Evolutionary conservation across 305 asterid species (phyloP), one percentile per base, ranked within the genome.

Genomic region (Fraxinus angustifolia): DNA sequence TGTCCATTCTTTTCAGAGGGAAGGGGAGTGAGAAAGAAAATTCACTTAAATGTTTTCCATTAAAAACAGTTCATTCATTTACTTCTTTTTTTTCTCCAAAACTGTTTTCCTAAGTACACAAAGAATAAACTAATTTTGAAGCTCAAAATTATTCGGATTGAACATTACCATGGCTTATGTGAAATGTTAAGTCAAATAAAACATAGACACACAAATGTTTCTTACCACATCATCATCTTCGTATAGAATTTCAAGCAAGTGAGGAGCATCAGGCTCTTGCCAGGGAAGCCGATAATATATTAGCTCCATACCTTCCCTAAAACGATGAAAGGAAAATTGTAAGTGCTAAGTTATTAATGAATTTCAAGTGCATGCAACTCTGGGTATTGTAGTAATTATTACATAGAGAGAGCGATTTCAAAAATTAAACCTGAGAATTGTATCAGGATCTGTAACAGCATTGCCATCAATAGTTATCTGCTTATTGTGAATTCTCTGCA

Each of bases 221-320:
- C 71, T 82, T 88, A 95, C 99, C 97, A 96, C 81, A 82, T 94
- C 88, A 76, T 85, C 82, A 84, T 94, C 98, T 84, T 94, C 97
- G 72, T 89, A 88, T 21, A 94, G 83, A 81, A 91, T 86, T 83
- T 91, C 90, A 82, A 96, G 87, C 86, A 82, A 79, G 89, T 89
- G 83, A 3, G 99, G 97, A 19, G 97, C 95, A 83, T 94, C 92
- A 21, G 97, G 99, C 87, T 96, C 99, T 87, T 84, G 89, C 98
- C 99, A 96, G 8, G 98, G 97, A 83, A 91, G 93, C 36, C 98
- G 94, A 78, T 12, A 45, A 45, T 45, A 45, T 45, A 45, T 45
- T 45, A 45, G 56, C 56, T 88, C 89, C 58, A 88, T 88, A 86
- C 92, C 93, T 71, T 62, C 72, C 72, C 72, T 62, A 10, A 8